A percentile compares a stretch with the other conserved stretches of the same genome.
These are phyloP conservation scores for Rosa multiflora DNA, from an alignment of 306 rosid genomes.

Conservation along the genomic window DNA sequence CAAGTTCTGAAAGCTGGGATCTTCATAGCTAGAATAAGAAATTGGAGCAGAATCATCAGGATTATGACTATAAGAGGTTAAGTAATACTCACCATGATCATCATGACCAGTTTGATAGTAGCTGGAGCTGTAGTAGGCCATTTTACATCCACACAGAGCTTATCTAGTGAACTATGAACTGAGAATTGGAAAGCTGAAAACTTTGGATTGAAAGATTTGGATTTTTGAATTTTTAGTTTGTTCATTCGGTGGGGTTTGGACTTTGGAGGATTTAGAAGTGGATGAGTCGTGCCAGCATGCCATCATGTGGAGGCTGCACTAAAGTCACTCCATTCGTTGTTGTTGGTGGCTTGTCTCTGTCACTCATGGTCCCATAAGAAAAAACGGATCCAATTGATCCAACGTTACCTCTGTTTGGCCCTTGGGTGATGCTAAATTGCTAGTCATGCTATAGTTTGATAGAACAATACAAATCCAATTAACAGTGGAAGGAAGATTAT, in stretches of 20 bases:
- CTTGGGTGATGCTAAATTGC: not conserved
- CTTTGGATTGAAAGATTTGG: not conserved
- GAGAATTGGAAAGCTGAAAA: not conserved
- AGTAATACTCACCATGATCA: conserved; percentile 30
- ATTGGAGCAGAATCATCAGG: conserved; percentile 33
- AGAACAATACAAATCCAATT: not conserved
- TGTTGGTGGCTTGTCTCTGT: not conserved
- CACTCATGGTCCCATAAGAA: conserved; percentile 11
- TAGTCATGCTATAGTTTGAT: not conserved
- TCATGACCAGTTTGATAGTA: conserved; percentile 33
- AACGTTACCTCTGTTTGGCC: not conserved
- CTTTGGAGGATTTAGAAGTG: not conserved
- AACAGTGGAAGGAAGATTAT: not conserved
- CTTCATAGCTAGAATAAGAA: conserved; percentile 34
- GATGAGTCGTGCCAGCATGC: not conserved
- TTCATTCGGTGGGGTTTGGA: not conserved
- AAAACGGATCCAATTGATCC: not conserved
- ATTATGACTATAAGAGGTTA: conserved; percentile 33
- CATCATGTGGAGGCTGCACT: conserved; percentile 8
- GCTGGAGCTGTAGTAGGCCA: conserved; percentile 55
- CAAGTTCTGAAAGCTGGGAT: conserved; percentile 39
- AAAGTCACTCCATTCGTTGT: not conserved
- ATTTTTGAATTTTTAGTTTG: no score
- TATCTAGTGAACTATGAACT: not conserved
- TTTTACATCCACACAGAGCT: conserved; percentile 22